Evolutionary conservation across 257 asterid genomes (phyloP), one percentile per base, ranked within the genome.

Genomic region (Phtheirospermum japonicum): DNA sequence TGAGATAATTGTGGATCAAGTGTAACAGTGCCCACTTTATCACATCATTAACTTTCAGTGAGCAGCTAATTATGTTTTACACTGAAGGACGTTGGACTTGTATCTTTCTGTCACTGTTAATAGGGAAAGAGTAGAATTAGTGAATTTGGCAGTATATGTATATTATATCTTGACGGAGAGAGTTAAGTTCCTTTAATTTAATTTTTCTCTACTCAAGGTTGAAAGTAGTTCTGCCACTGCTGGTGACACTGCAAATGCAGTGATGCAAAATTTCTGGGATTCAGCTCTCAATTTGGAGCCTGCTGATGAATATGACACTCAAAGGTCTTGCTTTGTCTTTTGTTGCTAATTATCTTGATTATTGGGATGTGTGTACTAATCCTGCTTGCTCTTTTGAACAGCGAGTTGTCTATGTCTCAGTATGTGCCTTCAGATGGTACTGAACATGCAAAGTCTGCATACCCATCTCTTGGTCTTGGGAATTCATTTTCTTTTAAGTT

Each of bases 231-330:
- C 92, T 48, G 92, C 84, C 59, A 57, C 88, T 66, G 90, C 60
- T 50, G 96, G 86, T 67, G 85, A n/a, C n/a, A n/a, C 75, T 26
- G 85, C 95, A 72, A 84, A 76, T 67, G 76, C 95, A 30, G 88
- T 82, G 64, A 86, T 91, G 95, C 98, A 86, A 79, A 91, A 88
- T 77, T 91, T 91, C 81, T 91, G 98, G 98, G 98, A 88, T 82
- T 88, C 96, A 18, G 96, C 98, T 43, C 80, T 88, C 20, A 82
- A 84, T 81, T 67, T 86, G 77, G 98, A 91, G 61, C 79, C 94
- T 46, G 71, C 89, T 34, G 98, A 91, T 65, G 96, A 91, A 73
- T 88, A 34, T 77, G 98, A 91, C 51, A 72, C 94, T 1, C 87
- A 74, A 18, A 91, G 98, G 98, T 91, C 86, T 58, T 37, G 60